phyloP scores from a whole-genome alignment of 305 asterid species.

The Solanum hybrid region DNA sequence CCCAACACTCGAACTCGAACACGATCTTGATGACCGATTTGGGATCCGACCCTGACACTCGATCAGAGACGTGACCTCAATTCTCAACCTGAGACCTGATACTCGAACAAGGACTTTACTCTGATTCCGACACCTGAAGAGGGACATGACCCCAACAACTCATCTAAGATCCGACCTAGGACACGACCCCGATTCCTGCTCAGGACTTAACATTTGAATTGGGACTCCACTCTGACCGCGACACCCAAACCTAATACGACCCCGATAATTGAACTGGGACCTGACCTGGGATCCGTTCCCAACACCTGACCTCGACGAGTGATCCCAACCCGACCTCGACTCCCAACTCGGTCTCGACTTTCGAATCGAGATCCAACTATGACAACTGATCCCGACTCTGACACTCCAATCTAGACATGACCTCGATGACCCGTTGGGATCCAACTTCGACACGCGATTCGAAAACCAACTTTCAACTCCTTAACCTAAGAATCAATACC shows the following conservation, averaged over 20 bases:
- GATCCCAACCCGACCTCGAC: not conserved
- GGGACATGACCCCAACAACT: not conserved
- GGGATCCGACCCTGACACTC: not conserved
- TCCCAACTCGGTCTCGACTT: not conserved
- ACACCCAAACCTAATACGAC: not conserved
- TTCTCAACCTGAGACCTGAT: not conserved
- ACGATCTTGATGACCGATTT: not conserved
- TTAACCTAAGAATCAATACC: not conserved
- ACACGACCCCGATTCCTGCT: not conserved
- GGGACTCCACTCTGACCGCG: not conserved
- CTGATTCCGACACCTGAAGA: not conserved
- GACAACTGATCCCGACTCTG: not conserved
- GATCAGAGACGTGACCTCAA: not conserved
- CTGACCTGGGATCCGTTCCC: not conserved
- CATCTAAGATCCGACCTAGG: not conserved
- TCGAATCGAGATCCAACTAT: not conserved
- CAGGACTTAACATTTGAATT: not conserved
- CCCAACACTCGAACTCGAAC: not conserved
- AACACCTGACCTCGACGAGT: not conserved
- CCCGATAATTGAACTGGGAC: not conserved
- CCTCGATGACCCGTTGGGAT: not conserved
- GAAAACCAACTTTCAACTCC: not conserved
- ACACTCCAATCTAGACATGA: not conserved
- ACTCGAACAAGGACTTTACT: not conserved
- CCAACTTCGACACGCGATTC: not conserved